Evolutionary conservation across 176 grass and related monocot species (phyloP).

Genomic region (Avena eriantha): DNA sequence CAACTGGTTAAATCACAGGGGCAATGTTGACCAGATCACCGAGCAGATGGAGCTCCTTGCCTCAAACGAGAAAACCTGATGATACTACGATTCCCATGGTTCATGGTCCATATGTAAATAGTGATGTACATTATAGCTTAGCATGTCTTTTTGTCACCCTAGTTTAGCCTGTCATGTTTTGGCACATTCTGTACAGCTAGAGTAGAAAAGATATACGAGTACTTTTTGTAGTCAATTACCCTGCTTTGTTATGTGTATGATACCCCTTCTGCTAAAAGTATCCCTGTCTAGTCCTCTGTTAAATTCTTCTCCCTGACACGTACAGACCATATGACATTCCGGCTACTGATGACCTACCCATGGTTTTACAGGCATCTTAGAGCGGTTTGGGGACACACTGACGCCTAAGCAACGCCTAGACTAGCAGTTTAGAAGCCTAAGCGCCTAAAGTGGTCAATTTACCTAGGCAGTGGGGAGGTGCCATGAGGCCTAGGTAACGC

Average conservation of each 20-base stretch:
- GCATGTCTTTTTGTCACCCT: not conserved
- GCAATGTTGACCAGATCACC: slow-evolving; percentile 43
- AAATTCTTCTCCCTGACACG: not conserved
- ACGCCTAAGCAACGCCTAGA: no score
- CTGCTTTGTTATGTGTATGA: not conserved
- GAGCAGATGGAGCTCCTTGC: slow-evolving; percentile 51
- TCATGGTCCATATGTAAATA: not conserved
- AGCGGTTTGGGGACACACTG: no score
- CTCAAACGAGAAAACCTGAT: slow-evolving; percentile 36
- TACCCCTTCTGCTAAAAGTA: not conserved
- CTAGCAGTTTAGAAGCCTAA: no score
- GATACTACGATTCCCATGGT: not conserved
- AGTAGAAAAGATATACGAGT: not conserved
- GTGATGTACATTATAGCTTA: slow-evolving; percentile 31
- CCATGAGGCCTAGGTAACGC: no score
- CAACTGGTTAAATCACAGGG: slow-evolving; percentile 10
- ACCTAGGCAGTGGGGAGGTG: no score
- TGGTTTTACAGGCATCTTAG: no score
- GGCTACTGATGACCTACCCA: no score
- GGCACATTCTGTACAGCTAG: not conserved
- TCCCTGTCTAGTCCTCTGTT: not conserved
- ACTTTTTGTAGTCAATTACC: not conserved
- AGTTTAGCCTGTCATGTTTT: not conserved
- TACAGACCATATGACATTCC: not conserved
- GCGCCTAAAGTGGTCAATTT: no score